Base-by-base conservation (phyloP, 495 filamentous ascomycete genomes). In the Saxispiralis lemnorum region DNA sequence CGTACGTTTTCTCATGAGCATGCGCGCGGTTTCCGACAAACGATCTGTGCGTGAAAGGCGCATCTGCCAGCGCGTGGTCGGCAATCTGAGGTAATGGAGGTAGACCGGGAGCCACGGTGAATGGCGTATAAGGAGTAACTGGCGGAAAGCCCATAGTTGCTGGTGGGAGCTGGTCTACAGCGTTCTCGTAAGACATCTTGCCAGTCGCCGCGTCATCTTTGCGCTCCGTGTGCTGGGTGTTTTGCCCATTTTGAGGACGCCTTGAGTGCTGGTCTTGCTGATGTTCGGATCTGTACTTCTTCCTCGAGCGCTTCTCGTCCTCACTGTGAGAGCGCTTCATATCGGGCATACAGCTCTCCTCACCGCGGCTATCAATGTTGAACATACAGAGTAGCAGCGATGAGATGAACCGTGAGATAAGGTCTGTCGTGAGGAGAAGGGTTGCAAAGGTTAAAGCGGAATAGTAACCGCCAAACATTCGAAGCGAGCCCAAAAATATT, bases 21-120 rank as follows among this genome's bases (percentile, higher is more conserved):
- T 28, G 24, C 24, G 24, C 24, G 24, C 24, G 24, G 9, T 28
- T 28, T 4, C 24, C 35, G 21, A 24, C n/a, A 35, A 20, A 35
- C 31, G 51, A 51, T 14, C 39, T 45, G 41, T 56, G 53, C n/a
- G 33, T 35, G 42, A 56, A 56, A 28, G 53, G 46, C 7, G 50
- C 53, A 33, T 38, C 45, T n/a, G 36, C 35, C 15, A 56, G 51
- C 14, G 16, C 15, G 15, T 32, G 33, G 21, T 44, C 18, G 9
- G 28, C 14, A 33, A 56, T 36, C 1, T 24, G 6, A 2, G 53
- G 53, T 6, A 56, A 44, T 16, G 51, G 47, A 9, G 53, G 53
- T 2, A 53, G 39, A 31, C 14, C 24, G 16, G 39, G 33, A 34
- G 45, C 17, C 32, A 45, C 39, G 11, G 52, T 49, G 46, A 53